Conservation (phyloP, 352 stramenopile species). For the Phytophthora tubulina region DNA sequence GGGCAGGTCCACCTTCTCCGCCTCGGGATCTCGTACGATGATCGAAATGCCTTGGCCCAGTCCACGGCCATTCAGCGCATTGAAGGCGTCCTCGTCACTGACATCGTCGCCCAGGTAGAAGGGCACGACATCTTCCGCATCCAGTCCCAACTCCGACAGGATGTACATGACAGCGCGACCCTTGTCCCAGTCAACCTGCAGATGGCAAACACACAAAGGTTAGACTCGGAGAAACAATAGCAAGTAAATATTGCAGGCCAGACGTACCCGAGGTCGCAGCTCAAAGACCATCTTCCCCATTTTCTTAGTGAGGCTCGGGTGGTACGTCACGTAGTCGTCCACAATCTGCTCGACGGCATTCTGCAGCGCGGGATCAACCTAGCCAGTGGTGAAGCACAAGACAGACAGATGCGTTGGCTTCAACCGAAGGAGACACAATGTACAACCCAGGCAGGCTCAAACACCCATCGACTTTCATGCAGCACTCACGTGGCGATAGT, state of each 20-base stretch:
- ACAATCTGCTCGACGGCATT: constrained; percentile 90
- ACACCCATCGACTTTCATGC: constrained; percentile 15
- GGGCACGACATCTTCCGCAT: constrained; percentile 73
- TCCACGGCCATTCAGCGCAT: constrained; percentile 55
- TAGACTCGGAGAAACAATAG: constrained; percentile 1
- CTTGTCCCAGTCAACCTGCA: constrained; percentile 85
- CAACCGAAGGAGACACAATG: constrained; percentile 13
- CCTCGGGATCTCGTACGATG: constrained; percentile 67
- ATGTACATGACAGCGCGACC: constrained; percentile 81
- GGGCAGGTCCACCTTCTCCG: constrained; percentile 54
- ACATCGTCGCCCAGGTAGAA: constrained; percentile 88
- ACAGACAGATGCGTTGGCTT: constrained; percentile 31
- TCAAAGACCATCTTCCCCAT: constrained; percentile 87
- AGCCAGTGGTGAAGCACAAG: constrained; percentile 27
- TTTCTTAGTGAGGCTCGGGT: constrained; percentile 67
- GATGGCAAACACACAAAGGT: not conserved
- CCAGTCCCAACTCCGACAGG: constrained; percentile 68
- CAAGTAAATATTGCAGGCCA: not conserved
- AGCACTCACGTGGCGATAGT: constrained; percentile 75
- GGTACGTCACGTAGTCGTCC: constrained; percentile 67
- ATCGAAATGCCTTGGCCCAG: constrained; percentile 66
- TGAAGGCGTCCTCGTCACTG: constrained; percentile 81
- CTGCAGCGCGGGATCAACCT: constrained; percentile 55
- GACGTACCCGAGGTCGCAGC: constrained; percentile 58
- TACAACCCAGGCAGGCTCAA: constrained; percentile 20